These are phyloP conservation scores for Ceratocystis ficicola DNA, from an alignment of 2,329 filamentous ascomycete species.

Conservation along the genomic window DNA sequence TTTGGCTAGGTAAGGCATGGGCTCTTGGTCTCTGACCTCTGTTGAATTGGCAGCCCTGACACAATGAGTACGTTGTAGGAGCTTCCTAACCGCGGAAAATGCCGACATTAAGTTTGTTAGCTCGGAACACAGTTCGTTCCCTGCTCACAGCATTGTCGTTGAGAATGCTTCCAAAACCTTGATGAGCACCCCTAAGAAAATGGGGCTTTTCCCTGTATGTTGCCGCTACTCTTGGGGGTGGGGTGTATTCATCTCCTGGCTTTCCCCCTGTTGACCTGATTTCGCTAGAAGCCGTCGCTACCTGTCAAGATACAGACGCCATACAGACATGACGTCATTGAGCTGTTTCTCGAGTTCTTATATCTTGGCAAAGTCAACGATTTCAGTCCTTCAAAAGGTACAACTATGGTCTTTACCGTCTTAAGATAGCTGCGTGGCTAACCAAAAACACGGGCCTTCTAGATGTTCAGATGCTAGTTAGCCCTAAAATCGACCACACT, in stretches of 20 bases:
- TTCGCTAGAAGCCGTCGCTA: background rate
- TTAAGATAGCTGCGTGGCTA: background rate
- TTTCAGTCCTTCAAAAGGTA: background rate
- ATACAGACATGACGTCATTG: background rate
- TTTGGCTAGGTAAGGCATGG: background rate
- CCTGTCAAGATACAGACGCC: background rate
- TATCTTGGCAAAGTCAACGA: background rate
- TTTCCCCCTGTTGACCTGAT: background rate
- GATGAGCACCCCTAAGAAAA: background rate
- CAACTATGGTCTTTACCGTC: background rate
- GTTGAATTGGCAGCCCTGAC: background rate
- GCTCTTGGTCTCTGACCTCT: background rate
- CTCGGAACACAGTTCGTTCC: background rate
- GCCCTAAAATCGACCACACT: background rate
- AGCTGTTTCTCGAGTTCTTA: slow-evolving; percentile 1
- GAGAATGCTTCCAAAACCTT: background rate
- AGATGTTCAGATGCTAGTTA: background rate
- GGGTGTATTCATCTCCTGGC: too few relatives aligned
- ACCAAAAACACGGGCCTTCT: background rate
- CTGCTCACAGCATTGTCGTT: background rate
- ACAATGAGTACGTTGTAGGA: background rate
- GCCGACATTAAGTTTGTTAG: background rate
- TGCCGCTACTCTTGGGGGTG: background rate
- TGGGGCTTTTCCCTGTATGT: slow-evolving; percentile 2
- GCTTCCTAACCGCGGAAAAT: background rate